Conservation (phyloP, 2,329 filamentous ascomycete species). For the Amphichorda felina region DNA sequence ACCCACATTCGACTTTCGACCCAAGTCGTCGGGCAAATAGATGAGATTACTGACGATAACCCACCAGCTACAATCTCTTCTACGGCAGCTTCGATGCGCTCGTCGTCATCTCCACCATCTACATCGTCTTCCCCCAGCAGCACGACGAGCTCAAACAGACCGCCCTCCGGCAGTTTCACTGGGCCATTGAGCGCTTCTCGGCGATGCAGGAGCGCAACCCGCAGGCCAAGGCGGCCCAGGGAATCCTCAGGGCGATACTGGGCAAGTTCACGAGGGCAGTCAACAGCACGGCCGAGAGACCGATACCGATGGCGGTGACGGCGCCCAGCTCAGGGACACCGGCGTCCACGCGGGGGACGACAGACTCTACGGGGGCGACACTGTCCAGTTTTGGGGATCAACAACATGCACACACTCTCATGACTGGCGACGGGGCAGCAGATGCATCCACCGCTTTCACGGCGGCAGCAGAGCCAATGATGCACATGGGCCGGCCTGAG, state of each 20-base stretch:
- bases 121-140: conserved; percentile 47
- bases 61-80: conserved; percentile 37
- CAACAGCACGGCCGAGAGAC: conserved; percentile 14
- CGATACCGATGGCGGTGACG: too few species aligned
- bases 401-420: not conserved
- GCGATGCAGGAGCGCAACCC: conserved; percentile 41
- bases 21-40: not conserved
- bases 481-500: not conserved
- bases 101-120: conserved; percentile 47
- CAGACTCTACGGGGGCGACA: not conserved
- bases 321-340: not conserved
- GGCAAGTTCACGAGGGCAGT: conserved; percentile 40
- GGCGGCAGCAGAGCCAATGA: not conserved
- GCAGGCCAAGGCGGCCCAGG: conserved; percentile 40
- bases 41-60: not conserved
- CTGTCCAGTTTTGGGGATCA: too few species aligned
- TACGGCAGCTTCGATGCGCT: conserved; percentile 54
- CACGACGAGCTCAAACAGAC: conserved; percentile 26
- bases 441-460: not conserved
- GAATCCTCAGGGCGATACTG: conserved; percentile 42
- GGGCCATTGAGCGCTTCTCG: conserved; percentile 46
- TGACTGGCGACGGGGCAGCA: too few species aligned
- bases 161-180: conserved; percentile 44
- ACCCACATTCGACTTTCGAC: not conserved
- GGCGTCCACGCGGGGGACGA: not conserved